Percentiles rank a stretch among this genome's conserved stretches.
Conservation (phyloP, 345 rosid genomes). For the Bruguiera sexangula region DNA sequence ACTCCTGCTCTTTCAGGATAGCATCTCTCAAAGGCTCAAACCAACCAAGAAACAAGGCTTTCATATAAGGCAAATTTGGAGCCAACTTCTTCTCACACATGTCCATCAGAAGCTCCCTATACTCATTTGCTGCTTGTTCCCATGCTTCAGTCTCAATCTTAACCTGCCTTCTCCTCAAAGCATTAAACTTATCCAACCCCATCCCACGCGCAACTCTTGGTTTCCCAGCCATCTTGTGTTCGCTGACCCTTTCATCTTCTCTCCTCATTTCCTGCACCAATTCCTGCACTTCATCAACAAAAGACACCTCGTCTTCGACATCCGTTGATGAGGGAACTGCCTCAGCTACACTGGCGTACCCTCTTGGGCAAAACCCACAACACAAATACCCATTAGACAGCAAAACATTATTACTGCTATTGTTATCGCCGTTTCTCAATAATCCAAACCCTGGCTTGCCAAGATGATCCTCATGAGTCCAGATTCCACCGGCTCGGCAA, state of each 20-base stretch:
- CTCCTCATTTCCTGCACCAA: constrained; percentile 61
- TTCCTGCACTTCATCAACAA: constrained; percentile 62
- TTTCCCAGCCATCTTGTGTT: constrained; percentile 17
- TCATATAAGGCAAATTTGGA: constrained; percentile 86
- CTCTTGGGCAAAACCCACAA: constrained; percentile 50
- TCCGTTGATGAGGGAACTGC: constrained; percentile 72
- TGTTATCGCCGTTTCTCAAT: constrained; percentile 23
- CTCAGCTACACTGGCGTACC: constrained; percentile 70
- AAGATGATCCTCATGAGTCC: constrained; percentile 28
- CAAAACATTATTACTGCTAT: not conserved
- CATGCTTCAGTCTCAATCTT: constrained; percentile 93
- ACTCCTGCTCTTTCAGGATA: constrained; percentile 64
- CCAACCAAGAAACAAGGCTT: constrained; percentile 94
- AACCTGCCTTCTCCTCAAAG: constrained; percentile 72
- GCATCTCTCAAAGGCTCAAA: constrained; percentile 83
- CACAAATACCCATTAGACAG: constrained; percentile 10
- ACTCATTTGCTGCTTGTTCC: constrained; percentile 84
- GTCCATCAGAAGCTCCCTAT: constrained; percentile 68
- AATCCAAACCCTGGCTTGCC: constrained; percentile 34
- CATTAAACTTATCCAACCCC: constrained; percentile 36
- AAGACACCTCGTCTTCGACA: constrained; percentile 60
- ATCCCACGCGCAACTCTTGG: constrained; percentile 33
- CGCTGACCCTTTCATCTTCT: constrained; percentile 42
- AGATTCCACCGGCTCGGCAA: constrained; percentile 31
- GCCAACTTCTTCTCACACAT: constrained; percentile 96